These are phyloP conservation scores for Diaporthe ampelina DNA, from an alignment of 2,329 filamentous ascomycete genomes.

Conservation along the genomic window DNA sequence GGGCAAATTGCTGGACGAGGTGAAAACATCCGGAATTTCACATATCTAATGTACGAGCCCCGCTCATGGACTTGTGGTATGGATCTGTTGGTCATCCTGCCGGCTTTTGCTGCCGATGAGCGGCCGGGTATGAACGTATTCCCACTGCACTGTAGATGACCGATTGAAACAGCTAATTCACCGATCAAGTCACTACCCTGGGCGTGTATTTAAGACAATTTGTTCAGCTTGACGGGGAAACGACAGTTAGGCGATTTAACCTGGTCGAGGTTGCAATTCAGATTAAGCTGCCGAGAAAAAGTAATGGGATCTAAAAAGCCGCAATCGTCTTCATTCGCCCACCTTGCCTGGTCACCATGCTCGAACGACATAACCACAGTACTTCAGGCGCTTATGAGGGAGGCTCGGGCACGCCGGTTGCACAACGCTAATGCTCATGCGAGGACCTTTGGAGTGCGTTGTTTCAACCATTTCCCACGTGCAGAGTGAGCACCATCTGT, in stretches of 20 bases:
- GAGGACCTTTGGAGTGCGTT: background rate
- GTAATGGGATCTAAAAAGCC: background rate
- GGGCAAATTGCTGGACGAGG: background rate
- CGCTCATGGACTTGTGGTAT: background rate
- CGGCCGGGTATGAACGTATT: background rate
- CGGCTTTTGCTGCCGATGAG: too few species aligned
- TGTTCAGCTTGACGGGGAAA: background rate
- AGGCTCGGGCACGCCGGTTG: background rate
- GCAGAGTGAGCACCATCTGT: background rate
- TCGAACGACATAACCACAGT: background rate
- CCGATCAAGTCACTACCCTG: background rate
- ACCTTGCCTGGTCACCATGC: background rate
- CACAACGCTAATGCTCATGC: slow-evolving; percentile 8
- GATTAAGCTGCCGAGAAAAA: background rate
- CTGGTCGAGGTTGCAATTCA: background rate
- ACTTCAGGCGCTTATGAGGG: background rate
- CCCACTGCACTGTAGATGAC: background rate
- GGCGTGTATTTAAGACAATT: too few species aligned
- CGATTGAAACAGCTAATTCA: background rate
- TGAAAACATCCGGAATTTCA: background rate
- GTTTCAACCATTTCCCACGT: slow-evolving; percentile 8
- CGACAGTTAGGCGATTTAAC: too few species aligned
- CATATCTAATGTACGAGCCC: background rate
- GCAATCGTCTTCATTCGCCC: background rate
- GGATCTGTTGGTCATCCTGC: background rate